A percentile compares a stretch with the other conserved stretches of the same genome.
Evolutionary conservation across 129 eudicot species (phyloP).

Genomic region (Chrysanthemum seticuspe): DNA sequence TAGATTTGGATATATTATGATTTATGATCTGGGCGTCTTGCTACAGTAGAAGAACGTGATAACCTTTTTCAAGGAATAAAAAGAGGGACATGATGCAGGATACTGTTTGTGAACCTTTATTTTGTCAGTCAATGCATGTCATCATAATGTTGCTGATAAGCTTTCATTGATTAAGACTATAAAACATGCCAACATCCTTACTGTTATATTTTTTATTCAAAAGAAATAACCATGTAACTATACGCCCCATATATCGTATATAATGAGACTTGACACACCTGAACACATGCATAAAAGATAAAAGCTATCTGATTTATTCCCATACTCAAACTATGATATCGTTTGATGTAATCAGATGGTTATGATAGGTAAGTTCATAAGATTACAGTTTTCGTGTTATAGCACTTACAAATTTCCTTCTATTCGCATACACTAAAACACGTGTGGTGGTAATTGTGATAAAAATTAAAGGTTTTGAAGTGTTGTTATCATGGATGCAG

Average conservation of each 20-base stretch:
- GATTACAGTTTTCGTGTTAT: neutral
- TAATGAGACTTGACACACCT: neutral
- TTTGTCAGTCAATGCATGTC: conserved; percentile 9
- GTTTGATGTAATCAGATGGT: neutral
- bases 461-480: conserved; percentile 9
- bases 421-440: neutral
- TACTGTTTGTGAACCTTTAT: neutral
- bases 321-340: conserved; percentile 2
- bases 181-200: conserved; percentile 3
- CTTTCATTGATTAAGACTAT: conserved; percentile 7
- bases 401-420: neutral
- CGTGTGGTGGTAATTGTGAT: neutral
- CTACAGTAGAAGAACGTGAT: neutral
- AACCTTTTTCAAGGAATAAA: conserved; percentile 12
- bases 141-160: conserved; percentile 15
- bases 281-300: neutral
- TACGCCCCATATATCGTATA: neutral
- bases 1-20: conserved; percentile 14
- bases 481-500: conserved; percentile 19
- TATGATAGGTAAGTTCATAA: neutral
- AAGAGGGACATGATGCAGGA: neutral
- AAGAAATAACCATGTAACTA: neutral
- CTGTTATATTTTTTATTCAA: neutral
- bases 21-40: neutral
- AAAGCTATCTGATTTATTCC: neutral